Evolutionary conservation across 2,329 filamentous ascomycete species (phyloP), one percentile per base, ranked within the genome.

Genomic region (Macrophomina phaseolina): DNA sequence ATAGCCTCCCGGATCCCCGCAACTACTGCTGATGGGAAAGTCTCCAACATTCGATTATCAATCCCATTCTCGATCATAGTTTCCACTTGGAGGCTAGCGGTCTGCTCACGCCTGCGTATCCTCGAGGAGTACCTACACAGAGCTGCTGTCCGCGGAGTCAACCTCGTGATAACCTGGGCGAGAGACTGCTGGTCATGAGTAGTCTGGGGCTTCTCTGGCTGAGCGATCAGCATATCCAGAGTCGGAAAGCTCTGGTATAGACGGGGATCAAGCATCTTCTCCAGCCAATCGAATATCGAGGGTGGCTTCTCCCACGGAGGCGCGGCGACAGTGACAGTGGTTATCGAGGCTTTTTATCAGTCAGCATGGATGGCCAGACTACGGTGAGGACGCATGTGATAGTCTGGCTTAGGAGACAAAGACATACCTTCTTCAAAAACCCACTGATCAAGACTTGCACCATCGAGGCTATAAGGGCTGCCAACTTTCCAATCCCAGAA

Each of bases 1-100:
- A 98, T 93, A 5, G 90, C 89, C 79, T 98, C 94, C 74, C 91
- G 90, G 14, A 98, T 82, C 0, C 92, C 91, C 2, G 90, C 87
- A 64, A 91, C 86, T n/a, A 97, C 84, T 32, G 92, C 89, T 77
- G 97, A 93, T 1, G 95, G 94, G 1, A 98, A 82, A 0, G 91
- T 93, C 69, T 97, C 92, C 16, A 98, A 84, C 58, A 94, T 81
- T 30, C 85, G 82, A 9, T 80, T 78, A 6, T 85, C 89, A 55
- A 97, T 87, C 0, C 90, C 89, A 68, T 89, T 89, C 51, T 87
- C 82, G 67, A 90, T 84, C 80, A 97, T 89, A 30, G 90, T 84
- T 74, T 95, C 90, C 2, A 96, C 90, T 69, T 91, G 87, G 69
- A 90, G 86, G 5, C 86, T 81, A 34, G 85, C 83, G 12, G 84